These are phyloP conservation scores for Acmispon strigosus DNA, from an alignment of 306 rosid genomes.

Conservation along the genomic window DNA sequence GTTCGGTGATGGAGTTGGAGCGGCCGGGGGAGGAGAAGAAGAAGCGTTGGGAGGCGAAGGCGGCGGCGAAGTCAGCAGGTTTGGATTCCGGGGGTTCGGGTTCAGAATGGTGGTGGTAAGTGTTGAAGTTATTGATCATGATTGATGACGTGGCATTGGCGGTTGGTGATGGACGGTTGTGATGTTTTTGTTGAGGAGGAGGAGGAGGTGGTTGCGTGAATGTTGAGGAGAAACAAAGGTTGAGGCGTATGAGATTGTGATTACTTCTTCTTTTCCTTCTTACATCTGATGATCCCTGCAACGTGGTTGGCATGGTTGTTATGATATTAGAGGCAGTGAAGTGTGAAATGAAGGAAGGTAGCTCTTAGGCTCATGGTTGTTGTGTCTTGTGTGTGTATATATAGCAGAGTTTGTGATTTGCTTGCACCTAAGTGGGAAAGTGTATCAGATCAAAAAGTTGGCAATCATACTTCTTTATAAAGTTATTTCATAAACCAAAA, in stretches of 20 bases:
- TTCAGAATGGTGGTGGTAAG: slow-evolving; percentile 36
- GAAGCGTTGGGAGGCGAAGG: slow-evolving; percentile 84
- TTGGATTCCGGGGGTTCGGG: not conserved
- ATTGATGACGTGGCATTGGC: slow-evolving; percentile 10
- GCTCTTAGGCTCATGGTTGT: not conserved
- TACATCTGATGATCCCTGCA: not conserved
- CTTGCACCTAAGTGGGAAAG: not conserved
- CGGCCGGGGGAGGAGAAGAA: slow-evolving; percentile 93
- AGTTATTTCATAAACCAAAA: no score
- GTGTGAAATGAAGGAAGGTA: not conserved
- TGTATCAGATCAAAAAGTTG: not conserved
- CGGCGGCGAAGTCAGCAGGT: slow-evolving; percentile 51
- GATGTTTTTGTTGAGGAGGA: not conserved
- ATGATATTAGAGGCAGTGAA: no score
- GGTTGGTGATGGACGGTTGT: slow-evolving; percentile 17
- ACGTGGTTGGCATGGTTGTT: slow-evolving; percentile 40
- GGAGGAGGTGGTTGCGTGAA: slow-evolving; percentile 30
- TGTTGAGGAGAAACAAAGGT: slow-evolving; percentile 63
- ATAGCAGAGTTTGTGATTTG: not conserved
- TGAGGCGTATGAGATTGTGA: slow-evolving; percentile 26
- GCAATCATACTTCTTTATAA: no score
- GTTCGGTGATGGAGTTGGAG: slow-evolving; percentile 83
- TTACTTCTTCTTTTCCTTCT: slow-evolving; percentile 27
- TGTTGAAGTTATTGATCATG: slow-evolving; percentile 55
- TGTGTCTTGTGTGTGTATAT: not conserved